Evolutionary conservation across 192 early-diverging fungal genomes (phyloP).

Genomic region (Rhizoclosmatium globosum): DNA sequence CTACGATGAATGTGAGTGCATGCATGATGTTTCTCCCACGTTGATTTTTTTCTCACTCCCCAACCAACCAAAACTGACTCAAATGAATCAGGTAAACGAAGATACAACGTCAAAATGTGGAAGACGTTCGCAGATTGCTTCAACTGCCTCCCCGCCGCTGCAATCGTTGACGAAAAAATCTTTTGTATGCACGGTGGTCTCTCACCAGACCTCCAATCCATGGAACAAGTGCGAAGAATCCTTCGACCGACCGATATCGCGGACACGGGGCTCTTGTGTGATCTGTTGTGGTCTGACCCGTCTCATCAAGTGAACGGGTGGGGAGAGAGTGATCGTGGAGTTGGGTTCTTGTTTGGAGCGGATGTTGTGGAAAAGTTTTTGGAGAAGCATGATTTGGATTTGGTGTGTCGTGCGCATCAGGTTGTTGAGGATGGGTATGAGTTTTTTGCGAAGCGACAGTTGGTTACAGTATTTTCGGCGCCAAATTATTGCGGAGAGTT

Average conservation of each 20-base stretch:
- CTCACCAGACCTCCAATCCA: conserved; percentile 93
- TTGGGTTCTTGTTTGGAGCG: conserved; percentile 94
- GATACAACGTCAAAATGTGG: conserved; percentile 99
- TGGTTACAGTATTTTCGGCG: conserved; percentile 95
- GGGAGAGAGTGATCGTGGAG: conserved; percentile 96
- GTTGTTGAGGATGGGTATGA: conserved; percentile 99
- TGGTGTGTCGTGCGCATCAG: conserved; percentile 97
- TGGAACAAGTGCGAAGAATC: conserved; percentile 96
- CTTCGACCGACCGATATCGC: conserved; percentile 98
- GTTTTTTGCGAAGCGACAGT: conserved; percentile 94
- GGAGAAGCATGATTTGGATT: conserved; percentile 94
- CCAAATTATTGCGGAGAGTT: conserved; percentile 93
- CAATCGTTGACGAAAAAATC: conserved; percentile 97
- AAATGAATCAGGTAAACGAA: conserved; percentile 76
- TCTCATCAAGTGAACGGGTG: conserved; percentile 94
- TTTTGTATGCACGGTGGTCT: conserved; percentile 98
- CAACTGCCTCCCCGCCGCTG: conserved; percentile 96
- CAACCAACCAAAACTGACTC: too few species aligned
- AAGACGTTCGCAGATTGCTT: conserved; percentile 99
- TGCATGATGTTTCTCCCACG: background rate
- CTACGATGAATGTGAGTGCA: conserved; percentile 89
- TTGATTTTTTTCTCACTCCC: background rate
- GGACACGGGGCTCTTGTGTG: conserved; percentile 92
- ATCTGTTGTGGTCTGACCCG: conserved; percentile 96
- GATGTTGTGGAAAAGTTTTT: conserved; percentile 92